phyloP scores from a whole-genome alignment of 371 early-diverging fungal species.

The Mortierella sp. region DNA sequence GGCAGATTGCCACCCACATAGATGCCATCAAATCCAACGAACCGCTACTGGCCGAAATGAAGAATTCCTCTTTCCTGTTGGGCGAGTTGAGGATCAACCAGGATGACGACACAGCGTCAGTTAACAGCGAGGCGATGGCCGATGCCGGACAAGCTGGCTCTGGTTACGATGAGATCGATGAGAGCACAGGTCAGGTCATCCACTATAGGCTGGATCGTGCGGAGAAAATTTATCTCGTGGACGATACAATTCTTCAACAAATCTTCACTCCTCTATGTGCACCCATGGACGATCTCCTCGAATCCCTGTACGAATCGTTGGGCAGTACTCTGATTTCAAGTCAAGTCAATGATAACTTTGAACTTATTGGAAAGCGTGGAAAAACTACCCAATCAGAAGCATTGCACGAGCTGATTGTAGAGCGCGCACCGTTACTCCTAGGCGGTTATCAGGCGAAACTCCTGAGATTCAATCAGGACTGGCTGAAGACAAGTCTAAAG shows the following conservation, averaged over 20 bases:
- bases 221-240: constrained; percentile 78
- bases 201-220: constrained; percentile 78
- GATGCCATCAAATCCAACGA: constrained; percentile 59
- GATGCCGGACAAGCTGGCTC: constrained; percentile 20
- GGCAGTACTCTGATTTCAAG: constrained; percentile 78
- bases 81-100: constrained; percentile 53
- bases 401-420: constrained; percentile 76
- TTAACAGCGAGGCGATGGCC: not conserved
- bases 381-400: constrained; percentile 61
- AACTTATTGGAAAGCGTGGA: constrained; percentile 60
- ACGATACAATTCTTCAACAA: constrained; percentile 80
- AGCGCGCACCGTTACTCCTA: constrained; percentile 82
- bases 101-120: constrained; percentile 19
- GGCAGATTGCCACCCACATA: constrained; percentile 81
- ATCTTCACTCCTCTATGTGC: constrained; percentile 80
- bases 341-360: constrained; percentile 66
- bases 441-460: constrained; percentile 72
- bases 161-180: constrained; percentile 13
- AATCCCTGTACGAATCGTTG: constrained; percentile 72
- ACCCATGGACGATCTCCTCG: constrained; percentile 73
- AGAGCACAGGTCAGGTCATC: constrained; percentile 48
- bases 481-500: constrained; percentile 62
- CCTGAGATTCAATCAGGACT: constrained; percentile 59
- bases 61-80: constrained; percentile 64
- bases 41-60: constrained; percentile 69